A percentile compares a stretch with the other conserved stretches of the same genome.
These are phyloP conservation scores for Alternaria sp. DNA, from an alignment of 2,329 filamentous ascomycete species.

Conservation along the genomic window DNA sequence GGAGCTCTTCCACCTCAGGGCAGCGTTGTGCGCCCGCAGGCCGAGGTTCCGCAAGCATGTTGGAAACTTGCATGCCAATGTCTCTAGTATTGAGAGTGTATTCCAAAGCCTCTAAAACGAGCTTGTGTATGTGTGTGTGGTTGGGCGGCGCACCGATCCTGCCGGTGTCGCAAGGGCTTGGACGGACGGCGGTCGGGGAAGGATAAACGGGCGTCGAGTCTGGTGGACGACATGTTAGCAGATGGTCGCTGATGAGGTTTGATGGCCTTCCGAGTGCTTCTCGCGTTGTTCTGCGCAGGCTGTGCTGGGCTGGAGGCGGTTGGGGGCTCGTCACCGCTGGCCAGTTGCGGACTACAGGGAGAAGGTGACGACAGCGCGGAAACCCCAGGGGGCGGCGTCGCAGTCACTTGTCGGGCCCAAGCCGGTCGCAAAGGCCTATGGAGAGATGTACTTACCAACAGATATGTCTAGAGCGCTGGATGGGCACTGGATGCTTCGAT, in stretches of 20 bases:
- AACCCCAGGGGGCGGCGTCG: slow-evolving; percentile 24
- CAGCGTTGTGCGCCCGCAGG: slow-evolving; percentile 34
- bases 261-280: slow-evolving; percentile 23
- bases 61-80: slow-evolving; percentile 41
- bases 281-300: slow-evolving; percentile 22
- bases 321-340: slow-evolving; percentile 40
- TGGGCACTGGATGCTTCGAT: slow-evolving; percentile 38
- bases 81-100: slow-evolving; percentile 6
- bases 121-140: slow-evolving; percentile 28
- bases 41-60: slow-evolving; percentile 35
- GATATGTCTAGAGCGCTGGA: slow-evolving; percentile 30
- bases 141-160: slow-evolving; percentile 41
- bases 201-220: slow-evolving; percentile 31
- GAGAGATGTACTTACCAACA: slow-evolving; percentile 44
- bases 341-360: slow-evolving; percentile 40
- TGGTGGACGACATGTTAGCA: slow-evolving; percentile 32
- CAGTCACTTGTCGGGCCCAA: slow-evolving; percentile 13
- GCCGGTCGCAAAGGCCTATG: slow-evolving; percentile 41
- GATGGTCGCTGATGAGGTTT: slow-evolving; percentile 22
- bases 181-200: slow-evolving; percentile 40
- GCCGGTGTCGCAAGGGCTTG: slow-evolving; percentile 50
- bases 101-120: slow-evolving; percentile 25
- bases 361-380: slow-evolving; percentile 34
- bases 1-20: slow-evolving; percentile 32
- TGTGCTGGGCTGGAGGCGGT: slow-evolving; percentile 26